Evolutionary conservation across 1,284 basidiomycete species (phyloP).

Genomic region (Irpex sp.): DNA sequence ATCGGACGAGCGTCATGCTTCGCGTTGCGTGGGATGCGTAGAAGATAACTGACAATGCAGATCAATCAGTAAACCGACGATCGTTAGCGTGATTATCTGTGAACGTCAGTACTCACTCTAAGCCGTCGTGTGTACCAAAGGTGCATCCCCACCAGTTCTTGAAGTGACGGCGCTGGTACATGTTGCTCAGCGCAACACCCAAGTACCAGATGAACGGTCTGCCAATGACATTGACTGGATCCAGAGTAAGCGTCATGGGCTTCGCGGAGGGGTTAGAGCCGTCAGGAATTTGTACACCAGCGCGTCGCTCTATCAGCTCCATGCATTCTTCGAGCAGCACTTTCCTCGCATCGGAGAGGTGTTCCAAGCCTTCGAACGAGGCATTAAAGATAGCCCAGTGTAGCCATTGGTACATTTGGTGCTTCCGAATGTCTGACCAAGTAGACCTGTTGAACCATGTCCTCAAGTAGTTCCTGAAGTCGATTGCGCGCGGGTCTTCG

Average conservation of each 20-base stretch:
- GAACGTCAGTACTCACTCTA: slow-evolving; percentile 49
- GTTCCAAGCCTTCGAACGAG: slow-evolving; percentile 48
- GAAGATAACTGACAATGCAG: slow-evolving; percentile 54
- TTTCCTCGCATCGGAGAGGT: slow-evolving; percentile 42
- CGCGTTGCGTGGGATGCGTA: slow-evolving; percentile 58
- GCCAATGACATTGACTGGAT: slow-evolving; percentile 65
- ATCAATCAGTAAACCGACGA: neutral
- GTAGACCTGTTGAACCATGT: slow-evolving; percentile 74
- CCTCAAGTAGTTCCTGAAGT: slow-evolving; percentile 70
- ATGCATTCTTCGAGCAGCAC: slow-evolving; percentile 57
- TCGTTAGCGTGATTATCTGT: too few species aligned
- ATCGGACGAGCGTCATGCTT: slow-evolving; percentile 59
- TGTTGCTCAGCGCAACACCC: slow-evolving; percentile 55
- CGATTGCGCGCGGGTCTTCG: slow-evolving; percentile 70
- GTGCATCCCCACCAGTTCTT: slow-evolving; percentile 43
- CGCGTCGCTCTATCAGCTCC: slow-evolving; percentile 66
- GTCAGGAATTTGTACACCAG: slow-evolving; percentile 63
- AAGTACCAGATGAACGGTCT: slow-evolving; percentile 76
- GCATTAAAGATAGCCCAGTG: slow-evolving; percentile 83
- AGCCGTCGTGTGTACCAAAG: slow-evolving; percentile 48
- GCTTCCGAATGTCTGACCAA: slow-evolving; percentile 68
- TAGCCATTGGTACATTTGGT: slow-evolving; percentile 75
- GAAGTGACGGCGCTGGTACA: slow-evolving; percentile 42
- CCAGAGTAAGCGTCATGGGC: slow-evolving; percentile 76
- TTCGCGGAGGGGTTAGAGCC: slow-evolving; percentile 54